These are phyloP conservation scores for Pilatotrama ljubarskyi DNA, from an alignment of 768 basidiomycete genomes.

Conservation along the genomic window DNA sequence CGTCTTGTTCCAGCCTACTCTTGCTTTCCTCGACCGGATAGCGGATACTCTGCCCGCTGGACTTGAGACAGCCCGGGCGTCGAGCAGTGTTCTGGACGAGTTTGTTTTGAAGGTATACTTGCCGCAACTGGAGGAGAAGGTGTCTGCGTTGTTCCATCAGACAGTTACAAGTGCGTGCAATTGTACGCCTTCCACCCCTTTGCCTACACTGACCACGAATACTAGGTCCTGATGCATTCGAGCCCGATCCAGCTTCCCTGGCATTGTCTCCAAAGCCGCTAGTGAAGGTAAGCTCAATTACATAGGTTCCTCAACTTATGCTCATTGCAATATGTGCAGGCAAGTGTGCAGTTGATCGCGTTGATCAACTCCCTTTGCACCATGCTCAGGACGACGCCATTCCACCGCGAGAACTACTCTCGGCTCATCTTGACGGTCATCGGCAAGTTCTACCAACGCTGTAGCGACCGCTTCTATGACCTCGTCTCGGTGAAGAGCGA, in stretches of 20 bases:
- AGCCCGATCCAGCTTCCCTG: slow-evolving; percentile 70
- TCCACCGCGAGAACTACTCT: slow-evolving; percentile 93
- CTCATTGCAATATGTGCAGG: slow-evolving; percentile 44
- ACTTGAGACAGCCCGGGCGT: slow-evolving; percentile 60
- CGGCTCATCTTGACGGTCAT: slow-evolving; percentile 92
- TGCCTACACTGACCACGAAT: not conserved
- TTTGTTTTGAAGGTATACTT: slow-evolving; percentile 92
- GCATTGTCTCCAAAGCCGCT: slow-evolving; percentile 72
- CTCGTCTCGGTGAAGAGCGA: slow-evolving; percentile 51
- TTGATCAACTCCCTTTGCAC: slow-evolving; percentile 89
- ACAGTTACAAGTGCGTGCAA: slow-evolving; percentile 65
- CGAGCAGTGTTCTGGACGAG: slow-evolving; percentile 80
- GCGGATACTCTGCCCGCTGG: slow-evolving; percentile 73
- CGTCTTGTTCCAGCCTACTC: slow-evolving; percentile 91
- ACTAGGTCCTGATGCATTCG: slow-evolving; percentile 82
- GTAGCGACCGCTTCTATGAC: slow-evolving; percentile 83
- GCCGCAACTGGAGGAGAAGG: slow-evolving; percentile 94
- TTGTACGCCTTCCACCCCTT: not conserved
- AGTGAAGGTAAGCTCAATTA: slow-evolving; percentile 56
- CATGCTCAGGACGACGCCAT: slow-evolving; percentile 90
- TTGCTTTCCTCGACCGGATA: slow-evolving; percentile 78
- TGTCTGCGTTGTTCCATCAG: slow-evolving; percentile 82
- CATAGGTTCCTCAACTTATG: not conserved
- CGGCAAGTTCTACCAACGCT: slow-evolving; percentile 94
- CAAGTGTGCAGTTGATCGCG: slow-evolving; percentile 81